phyloP scores from a whole-genome alignment of 1,284 basidiomycete species.

The Tilletia caries region DNA sequence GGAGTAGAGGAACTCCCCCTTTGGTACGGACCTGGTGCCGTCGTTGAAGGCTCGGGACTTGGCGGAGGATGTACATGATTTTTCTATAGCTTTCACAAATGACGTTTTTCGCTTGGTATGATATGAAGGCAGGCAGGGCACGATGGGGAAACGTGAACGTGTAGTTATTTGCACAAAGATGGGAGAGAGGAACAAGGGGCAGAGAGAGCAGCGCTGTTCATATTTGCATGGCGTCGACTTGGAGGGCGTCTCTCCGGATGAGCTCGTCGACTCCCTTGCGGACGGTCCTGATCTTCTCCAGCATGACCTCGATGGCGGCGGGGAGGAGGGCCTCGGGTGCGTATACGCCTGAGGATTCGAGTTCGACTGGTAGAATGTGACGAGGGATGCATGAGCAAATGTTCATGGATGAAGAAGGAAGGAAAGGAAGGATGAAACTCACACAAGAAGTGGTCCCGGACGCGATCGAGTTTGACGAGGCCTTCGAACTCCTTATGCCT shows the following conservation, averaged over 20 bases:
- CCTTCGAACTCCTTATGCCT: constrained; percentile 87
- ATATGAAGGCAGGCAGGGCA: no score
- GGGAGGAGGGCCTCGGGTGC: constrained; percentile 77
- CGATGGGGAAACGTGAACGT: no score
- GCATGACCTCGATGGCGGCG: constrained; percentile 77
- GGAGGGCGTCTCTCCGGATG: constrained; percentile 1
- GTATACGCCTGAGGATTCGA: constrained; percentile 88
- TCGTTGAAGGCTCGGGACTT: no score
- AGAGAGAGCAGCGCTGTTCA: no score
- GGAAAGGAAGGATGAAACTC: constrained; percentile 31
- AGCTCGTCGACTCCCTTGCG: constrained; percentile 42
- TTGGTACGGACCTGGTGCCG: no score
- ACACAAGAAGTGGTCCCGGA: constrained; percentile 94
- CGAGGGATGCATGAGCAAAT: neutral
- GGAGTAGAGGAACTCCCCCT: no score
- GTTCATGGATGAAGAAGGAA: neutral
- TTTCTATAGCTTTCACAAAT: no score
- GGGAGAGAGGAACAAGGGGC: no score
- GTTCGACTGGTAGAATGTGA: constrained; percentile 64
- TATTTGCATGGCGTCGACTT: neutral
- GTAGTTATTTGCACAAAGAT: no score
- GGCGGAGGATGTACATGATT: no score
- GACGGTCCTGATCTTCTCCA: constrained; percentile 66
- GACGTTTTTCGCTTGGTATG: no score
- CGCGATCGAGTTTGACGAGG: constrained; percentile 75